These are phyloP conservation scores for Clausena lansium DNA, from an alignment of 345 rosid species.

Conservation along the genomic window DNA sequence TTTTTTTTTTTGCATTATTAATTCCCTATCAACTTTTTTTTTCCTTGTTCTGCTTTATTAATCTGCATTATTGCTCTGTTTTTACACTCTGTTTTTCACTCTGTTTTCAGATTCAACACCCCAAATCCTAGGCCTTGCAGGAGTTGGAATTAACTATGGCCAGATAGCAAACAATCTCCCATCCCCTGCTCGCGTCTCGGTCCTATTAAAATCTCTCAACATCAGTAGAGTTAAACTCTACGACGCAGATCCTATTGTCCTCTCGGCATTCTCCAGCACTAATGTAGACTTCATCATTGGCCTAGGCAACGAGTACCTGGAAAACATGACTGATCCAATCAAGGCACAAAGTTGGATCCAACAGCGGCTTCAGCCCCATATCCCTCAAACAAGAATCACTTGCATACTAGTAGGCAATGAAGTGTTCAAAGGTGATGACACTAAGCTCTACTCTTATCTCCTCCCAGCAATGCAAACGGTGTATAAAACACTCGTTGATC, in stretches of 20 bases:
- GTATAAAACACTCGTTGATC: conserved; percentile 38
- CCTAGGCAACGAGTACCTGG: conserved; percentile 62
- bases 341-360: conserved; percentile 70
- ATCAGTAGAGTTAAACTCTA: conserved; percentile 73
- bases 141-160: conserved; percentile 90
- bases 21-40: background rate
- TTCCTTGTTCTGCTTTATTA: background rate
- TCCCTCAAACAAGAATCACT: conserved; percentile 55
- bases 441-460: conserved; percentile 31
- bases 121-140: conserved; percentile 18
- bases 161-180: conserved; percentile 90
- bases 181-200: conserved; percentile 56
- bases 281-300: conserved; percentile 73
- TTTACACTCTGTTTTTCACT: background rate
- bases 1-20: background rate
- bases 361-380: conserved; percentile 56
- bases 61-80: no score
- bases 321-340: conserved; percentile 51
- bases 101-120: conserved; percentile 23
- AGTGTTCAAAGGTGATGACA: conserved; percentile 49
- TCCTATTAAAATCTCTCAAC: conserved; percentile 62
- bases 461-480: conserved; percentile 83
- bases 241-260: conserved; percentile 83
- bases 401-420: conserved; percentile 83
- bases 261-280: conserved; percentile 64